These are phyloP conservation scores for Candolleomyces aberdarensis DNA, from an alignment of 768 basidiomycete genomes.

Conservation along the genomic window DNA sequence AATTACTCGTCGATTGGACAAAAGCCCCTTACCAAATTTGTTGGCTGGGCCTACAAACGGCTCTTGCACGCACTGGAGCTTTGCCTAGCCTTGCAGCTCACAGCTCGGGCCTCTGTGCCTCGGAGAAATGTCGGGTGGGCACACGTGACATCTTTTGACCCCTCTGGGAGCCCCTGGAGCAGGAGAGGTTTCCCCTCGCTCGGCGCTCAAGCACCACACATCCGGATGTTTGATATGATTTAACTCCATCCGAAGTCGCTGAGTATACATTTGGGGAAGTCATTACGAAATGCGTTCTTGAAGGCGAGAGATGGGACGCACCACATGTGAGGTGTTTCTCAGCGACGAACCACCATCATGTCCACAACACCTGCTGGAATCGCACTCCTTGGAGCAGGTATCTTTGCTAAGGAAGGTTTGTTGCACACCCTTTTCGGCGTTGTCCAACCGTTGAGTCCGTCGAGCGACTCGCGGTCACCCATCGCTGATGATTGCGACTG, in stretches of 20 bases:
- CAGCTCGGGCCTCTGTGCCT: conserved; percentile 10
- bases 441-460: background rate
- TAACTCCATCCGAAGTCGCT: background rate
- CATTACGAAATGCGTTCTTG: background rate
- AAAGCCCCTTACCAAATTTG: too few species aligned
- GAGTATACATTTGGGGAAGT: background rate
- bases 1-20: too few species aligned
- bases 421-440: conserved; percentile 11
- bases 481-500: background rate
- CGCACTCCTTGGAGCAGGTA: conserved; percentile 79
- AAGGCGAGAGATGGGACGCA: background rate
- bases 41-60: too few species aligned
- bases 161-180: background rate
- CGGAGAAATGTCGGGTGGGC: conserved; percentile 26
- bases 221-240: background rate
- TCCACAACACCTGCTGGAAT: conserved; percentile 41
- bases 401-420: conserved; percentile 74
- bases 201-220: background rate
- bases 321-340: conserved; percentile 5
- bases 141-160: conserved; percentile 12
- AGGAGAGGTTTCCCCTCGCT: background rate
- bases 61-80: too few species aligned
- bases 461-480: background rate
- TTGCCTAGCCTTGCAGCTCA: background rate
- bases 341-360: conserved; percentile 27